These are phyloP conservation scores for Theobroma grandiflorum DNA, from an alignment of 441 rosid species.

Conservation along the genomic window DNA sequence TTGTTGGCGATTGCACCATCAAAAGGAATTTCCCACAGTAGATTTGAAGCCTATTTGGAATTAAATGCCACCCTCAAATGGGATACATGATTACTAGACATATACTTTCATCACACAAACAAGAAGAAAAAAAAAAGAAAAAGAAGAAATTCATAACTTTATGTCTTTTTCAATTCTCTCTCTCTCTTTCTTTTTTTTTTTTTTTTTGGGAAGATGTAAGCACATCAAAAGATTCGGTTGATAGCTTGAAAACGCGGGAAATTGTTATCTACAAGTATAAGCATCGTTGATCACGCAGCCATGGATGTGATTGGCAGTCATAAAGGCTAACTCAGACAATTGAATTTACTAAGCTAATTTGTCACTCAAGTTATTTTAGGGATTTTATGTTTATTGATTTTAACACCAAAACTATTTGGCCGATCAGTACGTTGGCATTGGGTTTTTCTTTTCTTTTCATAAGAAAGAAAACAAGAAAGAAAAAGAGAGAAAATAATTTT, in stretches of 20 bases:
- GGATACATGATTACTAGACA: conserved; percentile 35
- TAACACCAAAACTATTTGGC: background rate
- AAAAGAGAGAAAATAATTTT: background rate
- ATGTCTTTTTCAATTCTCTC: conserved; percentile 43
- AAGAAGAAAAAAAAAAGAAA: background rate
- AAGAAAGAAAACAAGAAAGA: too few relatives aligned
- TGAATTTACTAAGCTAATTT: background rate
- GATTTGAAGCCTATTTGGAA: conserved; percentile 29
- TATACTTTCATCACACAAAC: background rate
- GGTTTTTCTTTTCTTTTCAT: too few relatives aligned
- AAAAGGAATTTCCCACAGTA: conserved; percentile 37
- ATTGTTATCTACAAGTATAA: conserved; percentile 80
- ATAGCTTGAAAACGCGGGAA: conserved; percentile 71
- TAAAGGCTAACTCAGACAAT: conserved; percentile 4
- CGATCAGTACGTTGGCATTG: background rate
- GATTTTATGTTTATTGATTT: background rate
- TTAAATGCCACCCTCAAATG: conserved; percentile 22
- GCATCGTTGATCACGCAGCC: conserved; percentile 51
- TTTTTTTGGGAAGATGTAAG: conserved; percentile 13
- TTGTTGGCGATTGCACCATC: conserved; percentile 17
- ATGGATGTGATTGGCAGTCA: conserved; percentile 44
- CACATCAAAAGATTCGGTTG: conserved; percentile 66
- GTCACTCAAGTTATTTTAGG: background rate
- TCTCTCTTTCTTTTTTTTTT: background rate
- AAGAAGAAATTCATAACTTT: conserved; percentile 32